These are phyloP conservation scores for Candida pseudoglaebosa DNA, from an alignment of 805 yeast species.

Conservation along the genomic window DNA sequence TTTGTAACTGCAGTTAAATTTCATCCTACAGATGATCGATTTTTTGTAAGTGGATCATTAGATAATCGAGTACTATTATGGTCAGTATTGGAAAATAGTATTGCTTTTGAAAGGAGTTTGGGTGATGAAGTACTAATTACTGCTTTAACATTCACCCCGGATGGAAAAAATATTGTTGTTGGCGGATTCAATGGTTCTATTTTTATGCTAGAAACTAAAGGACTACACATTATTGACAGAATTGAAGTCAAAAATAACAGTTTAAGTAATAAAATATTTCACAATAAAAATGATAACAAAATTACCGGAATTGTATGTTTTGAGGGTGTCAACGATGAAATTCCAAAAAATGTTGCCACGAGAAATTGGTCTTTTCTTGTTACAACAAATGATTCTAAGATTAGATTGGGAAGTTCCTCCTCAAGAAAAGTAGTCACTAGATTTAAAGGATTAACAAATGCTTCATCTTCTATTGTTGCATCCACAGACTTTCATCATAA, in stretches of 20 bases:
- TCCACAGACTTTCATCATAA: constrained; percentile 51
- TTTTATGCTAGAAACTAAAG: constrained; percentile 57
- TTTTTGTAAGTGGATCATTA: constrained; percentile 76
- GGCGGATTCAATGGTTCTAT: constrained; percentile 82
- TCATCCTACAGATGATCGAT: constrained; percentile 84
- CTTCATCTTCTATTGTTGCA: constrained; percentile 70
- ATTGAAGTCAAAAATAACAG: constrained; percentile 29
- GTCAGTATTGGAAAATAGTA: constrained; percentile 73
- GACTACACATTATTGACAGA: constrained; percentile 42
- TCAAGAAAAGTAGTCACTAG: constrained; percentile 57
- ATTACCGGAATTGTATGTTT: constrained; percentile 72
- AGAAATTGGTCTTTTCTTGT: constrained; percentile 42
- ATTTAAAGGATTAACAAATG: constrained; percentile 71
- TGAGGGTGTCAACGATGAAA: constrained; percentile 15
- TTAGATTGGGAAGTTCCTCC: constrained; percentile 59
- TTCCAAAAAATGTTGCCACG: constrained; percentile 9
- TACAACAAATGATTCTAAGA: constrained; percentile 78
- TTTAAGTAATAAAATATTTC: constrained; percentile 21
- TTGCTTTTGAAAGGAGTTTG: constrained; percentile 47
- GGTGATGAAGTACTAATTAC: constrained; percentile 69
- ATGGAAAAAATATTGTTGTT: constrained; percentile 53
- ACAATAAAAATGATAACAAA: constrained; percentile 35
- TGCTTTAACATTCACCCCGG: constrained; percentile 68
- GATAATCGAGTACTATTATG: constrained; percentile 76
- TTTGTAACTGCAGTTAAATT: constrained; percentile 77